These are phyloP conservation scores for Saccharum officinarum DNA, from an alignment of 176 grass and related monocot species.

Conservation along the genomic window DNA sequence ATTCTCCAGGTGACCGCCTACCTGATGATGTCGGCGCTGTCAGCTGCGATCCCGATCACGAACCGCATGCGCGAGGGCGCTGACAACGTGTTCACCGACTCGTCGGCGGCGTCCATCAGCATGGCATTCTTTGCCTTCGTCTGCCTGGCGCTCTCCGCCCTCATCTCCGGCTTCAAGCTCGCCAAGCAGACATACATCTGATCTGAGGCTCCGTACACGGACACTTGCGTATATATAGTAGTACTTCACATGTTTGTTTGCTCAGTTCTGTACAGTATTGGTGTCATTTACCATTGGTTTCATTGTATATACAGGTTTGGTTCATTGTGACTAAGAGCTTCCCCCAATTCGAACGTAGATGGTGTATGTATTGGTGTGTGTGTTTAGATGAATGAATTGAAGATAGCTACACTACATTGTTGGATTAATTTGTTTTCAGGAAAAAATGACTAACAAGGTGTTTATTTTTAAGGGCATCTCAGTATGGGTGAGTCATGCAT, in stretches of 20 bases:
- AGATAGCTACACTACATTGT: neutral
- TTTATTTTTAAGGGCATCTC: too few relatives aligned
- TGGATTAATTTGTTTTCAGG: neutral
- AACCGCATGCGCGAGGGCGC: conserved; percentile 73
- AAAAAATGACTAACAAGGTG: neutral
- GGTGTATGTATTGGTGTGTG: neutral
- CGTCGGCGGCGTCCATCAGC: conserved; percentile 85
- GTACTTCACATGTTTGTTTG: neutral
- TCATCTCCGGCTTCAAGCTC: conserved; percentile 82
- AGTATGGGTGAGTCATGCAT: too few relatives aligned
- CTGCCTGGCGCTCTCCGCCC: conserved; percentile 65
- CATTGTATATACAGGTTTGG: neutral
- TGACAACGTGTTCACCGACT: conserved; percentile 78
- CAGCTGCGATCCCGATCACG: conserved; percentile 79
- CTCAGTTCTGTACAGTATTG: neutral
- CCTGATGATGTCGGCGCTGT: conserved; percentile 78
- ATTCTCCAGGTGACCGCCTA: conserved; percentile 67
- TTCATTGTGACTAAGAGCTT: neutral
- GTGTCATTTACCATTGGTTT: neutral
- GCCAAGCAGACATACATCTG: conserved; percentile 72
- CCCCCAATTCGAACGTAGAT: neutral
- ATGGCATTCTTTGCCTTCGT: conserved; percentile 92
- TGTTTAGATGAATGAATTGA: neutral
- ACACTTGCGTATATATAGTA: neutral
- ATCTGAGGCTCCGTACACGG: neutral